Evolutionary conservation across 768 basidiomycete genomes (phyloP).

Genomic region (Chiua virens): DNA sequence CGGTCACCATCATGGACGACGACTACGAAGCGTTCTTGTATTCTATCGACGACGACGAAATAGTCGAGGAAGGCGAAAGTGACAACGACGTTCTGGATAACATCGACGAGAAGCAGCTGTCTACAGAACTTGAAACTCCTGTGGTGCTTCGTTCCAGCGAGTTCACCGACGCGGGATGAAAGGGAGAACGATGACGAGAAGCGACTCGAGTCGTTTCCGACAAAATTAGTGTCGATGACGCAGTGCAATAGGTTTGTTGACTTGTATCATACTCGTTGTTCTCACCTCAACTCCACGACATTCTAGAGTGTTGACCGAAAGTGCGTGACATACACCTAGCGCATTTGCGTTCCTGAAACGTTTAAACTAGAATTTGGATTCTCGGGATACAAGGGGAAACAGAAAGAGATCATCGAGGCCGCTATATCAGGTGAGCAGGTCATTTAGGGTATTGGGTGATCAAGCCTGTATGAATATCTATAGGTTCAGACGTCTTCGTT

Average conservation of each 20-base stretch:
- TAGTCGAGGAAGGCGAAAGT: slow-evolving; percentile 5
- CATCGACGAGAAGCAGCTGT: slow-evolving; percentile 18
- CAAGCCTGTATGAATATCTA: not conserved
- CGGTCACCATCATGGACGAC: slow-evolving; percentile 12
- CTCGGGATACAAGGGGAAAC: slow-evolving; percentile 69
- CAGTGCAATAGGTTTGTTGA: slow-evolving; percentile 18
- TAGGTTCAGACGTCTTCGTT: slow-evolving; percentile 74
- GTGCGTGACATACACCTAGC: slow-evolving; percentile 11
- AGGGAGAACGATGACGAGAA: not conserved
- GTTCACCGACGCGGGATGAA: slow-evolving; percentile 4
- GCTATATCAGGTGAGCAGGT: slow-evolving; percentile 54
- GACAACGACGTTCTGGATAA: slow-evolving; percentile 25
- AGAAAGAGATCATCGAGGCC: slow-evolving; percentile 72
- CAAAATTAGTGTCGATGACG: not conserved
- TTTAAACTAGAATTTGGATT: slow-evolving; percentile 65
- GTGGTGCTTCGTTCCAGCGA: slow-evolving; percentile 19
- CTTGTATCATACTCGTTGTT: not conserved
- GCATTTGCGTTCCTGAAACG: not conserved
- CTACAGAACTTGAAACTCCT: slow-evolving; percentile 2
- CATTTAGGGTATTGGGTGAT: not conserved
- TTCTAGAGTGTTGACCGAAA: slow-evolving; percentile 24
- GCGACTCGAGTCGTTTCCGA: not conserved
- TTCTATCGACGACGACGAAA: slow-evolving; percentile 21
- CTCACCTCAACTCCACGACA: not conserved
- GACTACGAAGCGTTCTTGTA: slow-evolving; percentile 24